phyloP scores from a whole-genome alignment of 164 flowering plant genomes.

The Nymphaea thermarum region DNA sequence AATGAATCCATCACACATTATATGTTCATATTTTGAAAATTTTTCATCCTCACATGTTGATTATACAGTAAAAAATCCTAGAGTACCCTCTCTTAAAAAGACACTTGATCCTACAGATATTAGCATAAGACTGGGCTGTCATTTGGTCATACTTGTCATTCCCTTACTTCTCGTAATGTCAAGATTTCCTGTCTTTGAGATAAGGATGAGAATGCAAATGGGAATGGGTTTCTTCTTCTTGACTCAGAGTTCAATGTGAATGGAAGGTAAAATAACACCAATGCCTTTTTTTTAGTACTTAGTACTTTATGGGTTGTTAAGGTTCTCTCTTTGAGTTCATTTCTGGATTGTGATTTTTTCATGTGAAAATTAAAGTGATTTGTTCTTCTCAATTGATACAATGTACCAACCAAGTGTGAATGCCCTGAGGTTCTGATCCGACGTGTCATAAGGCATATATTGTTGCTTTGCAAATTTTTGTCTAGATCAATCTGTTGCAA shows the following conservation, averaged over 20 bases:
- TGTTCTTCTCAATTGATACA: too few species aligned
- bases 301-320: too few species aligned
- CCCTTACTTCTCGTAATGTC: conserved; percentile 92
- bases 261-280: conserved; percentile 31
- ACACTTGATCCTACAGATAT: conserved; percentile 73
- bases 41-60: conserved; percentile 22
- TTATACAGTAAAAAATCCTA: conserved; percentile 62
- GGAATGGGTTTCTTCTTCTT: conserved; percentile 93
- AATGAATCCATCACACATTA: too few species aligned
- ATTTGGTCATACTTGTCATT: conserved; percentile 92
- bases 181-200: conserved; percentile 95
- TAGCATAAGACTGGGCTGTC: conserved; percentile 77
- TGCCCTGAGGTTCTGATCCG: too few species aligned
- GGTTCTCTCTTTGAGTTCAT: too few species aligned
- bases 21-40: too few species aligned
- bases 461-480: too few species aligned
- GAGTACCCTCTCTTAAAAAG: conserved; percentile 75
- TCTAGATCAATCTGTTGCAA: too few species aligned
- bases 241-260: conserved; percentile 92
- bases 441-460: too few species aligned
- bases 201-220: conserved; percentile 80
- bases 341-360: too few species aligned
- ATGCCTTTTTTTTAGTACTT: not conserved
- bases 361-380: too few species aligned
- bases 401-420: too few species aligned